Conservation (phyloP, 2,329 filamentous ascomycete species). For the Fusarium coffeatum region DNA sequence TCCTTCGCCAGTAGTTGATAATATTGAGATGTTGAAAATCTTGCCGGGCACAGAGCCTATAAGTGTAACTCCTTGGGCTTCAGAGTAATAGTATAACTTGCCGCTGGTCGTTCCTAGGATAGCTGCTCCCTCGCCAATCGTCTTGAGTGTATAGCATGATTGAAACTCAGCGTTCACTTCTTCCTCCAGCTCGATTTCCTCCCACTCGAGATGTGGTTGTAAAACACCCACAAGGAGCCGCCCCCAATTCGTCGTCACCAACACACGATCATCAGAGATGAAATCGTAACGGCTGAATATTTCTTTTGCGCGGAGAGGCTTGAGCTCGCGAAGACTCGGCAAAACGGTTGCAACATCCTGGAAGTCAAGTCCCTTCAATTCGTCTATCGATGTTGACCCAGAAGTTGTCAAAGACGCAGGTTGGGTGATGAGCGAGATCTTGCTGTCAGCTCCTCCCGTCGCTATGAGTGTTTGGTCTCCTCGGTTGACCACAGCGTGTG, state of each 20-base stretch:
- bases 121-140: slow-evolving; percentile 53
- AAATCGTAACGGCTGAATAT: slow-evolving; percentile 73
- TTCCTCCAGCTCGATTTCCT: slow-evolving; percentile 54
- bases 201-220: slow-evolving; percentile 54
- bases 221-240: slow-evolving; percentile 64
- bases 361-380: slow-evolving; percentile 47
- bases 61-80: slow-evolving; percentile 47
- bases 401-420: not conserved
- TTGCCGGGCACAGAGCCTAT: slow-evolving; percentile 59
- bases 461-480: slow-evolving; percentile 60
- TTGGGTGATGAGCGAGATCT: slow-evolving; percentile 62
- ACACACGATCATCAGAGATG: slow-evolving; percentile 61
- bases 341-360: slow-evolving; percentile 48
- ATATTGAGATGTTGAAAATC: slow-evolving; percentile 62
- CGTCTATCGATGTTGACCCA: not conserved
- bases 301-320: slow-evolving; percentile 53
- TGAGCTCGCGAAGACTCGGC: slow-evolving; percentile 9
- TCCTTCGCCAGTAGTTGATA: slow-evolving; percentile 41
- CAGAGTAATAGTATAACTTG: slow-evolving; percentile 59
- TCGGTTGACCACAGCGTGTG: slow-evolving; percentile 62
- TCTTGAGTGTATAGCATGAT: slow-evolving; percentile 61
- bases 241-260: slow-evolving; percentile 71
- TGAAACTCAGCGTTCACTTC: slow-evolving; percentile 53
- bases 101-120: slow-evolving; percentile 63
- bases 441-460: slow-evolving; percentile 89